Conservation (phyloP, 441 rosid genomes). For the Gossypium aridum region DNA sequence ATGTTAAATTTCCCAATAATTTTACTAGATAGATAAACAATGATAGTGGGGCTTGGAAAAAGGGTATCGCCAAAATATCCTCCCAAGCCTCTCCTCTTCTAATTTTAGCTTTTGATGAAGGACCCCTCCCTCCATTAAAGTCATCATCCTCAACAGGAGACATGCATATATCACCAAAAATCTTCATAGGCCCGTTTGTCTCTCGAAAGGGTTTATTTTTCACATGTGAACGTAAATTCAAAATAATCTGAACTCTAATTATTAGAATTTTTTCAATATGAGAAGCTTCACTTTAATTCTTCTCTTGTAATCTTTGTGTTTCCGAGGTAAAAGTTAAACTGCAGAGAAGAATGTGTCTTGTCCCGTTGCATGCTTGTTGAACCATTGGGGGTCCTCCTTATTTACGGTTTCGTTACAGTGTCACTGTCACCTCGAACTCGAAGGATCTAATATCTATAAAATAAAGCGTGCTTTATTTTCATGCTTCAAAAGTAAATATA, state of each 20-base stretch:
- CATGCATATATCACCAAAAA: slow-evolving; percentile 18
- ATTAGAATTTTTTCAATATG: background rate
- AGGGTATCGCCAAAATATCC: background rate
- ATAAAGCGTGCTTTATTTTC: background rate
- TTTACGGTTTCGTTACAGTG: background rate
- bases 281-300: background rate
- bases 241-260: background rate
- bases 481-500: slow-evolving; percentile 11
- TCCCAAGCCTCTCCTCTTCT: background rate
- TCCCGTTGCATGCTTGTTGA: slow-evolving; percentile 18
- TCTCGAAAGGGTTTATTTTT: background rate
- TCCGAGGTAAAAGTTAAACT: background rate
- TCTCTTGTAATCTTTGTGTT: background rate
- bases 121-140: background rate
- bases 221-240: slow-evolving; percentile 16
- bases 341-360: background rate
- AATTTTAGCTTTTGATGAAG: background rate
- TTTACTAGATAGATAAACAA: background rate
- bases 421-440: background rate
- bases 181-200: slow-evolving; percentile 22
- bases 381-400: background rate
- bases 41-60: background rate
- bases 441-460: background rate
- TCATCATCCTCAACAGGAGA: slow-evolving; percentile 3
- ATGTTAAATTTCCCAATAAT: background rate